phyloP scores from a whole-genome alignment of 2,329 filamentous ascomycete genomes.

The Dactylonectria estremocensis region DNA sequence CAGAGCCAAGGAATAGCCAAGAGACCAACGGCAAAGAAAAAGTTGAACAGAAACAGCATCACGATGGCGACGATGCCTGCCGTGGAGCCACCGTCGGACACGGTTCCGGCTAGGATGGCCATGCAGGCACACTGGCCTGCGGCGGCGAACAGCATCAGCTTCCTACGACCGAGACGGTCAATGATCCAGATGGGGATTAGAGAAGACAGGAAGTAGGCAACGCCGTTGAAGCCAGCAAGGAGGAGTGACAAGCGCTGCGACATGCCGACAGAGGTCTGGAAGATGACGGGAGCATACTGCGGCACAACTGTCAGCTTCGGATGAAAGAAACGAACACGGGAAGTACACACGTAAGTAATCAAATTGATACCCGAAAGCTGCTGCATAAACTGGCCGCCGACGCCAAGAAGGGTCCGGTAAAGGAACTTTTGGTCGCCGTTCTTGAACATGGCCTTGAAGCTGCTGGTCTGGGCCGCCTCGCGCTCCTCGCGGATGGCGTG shows the following conservation, averaged over 20 bases:
- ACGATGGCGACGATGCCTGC: slow-evolving; percentile 60
- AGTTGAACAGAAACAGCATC: slow-evolving; percentile 62
- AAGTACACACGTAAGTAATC: slow-evolving; percentile 49
- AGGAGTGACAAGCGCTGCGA: slow-evolving; percentile 63
- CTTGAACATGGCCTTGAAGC: slow-evolving; percentile 56
- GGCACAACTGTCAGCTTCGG: slow-evolving; percentile 33
- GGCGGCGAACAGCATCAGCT: slow-evolving; percentile 69
- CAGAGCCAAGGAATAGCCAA: slow-evolving; percentile 57
- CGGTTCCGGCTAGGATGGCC: slow-evolving; percentile 62
- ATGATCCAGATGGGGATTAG: slow-evolving; percentile 54
- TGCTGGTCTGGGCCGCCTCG: slow-evolving; percentile 52
- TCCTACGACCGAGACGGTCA: slow-evolving; percentile 66
- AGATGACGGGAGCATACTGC: slow-evolving; percentile 59
- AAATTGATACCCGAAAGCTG: slow-evolving; percentile 54
- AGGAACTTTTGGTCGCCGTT: slow-evolving; percentile 60
- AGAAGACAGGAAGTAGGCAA: slow-evolving; percentile 53
- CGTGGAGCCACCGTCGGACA: slow-evolving; percentile 54
- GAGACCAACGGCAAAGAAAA: slow-evolving; percentile 59
- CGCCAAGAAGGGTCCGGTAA: slow-evolving; percentile 58
- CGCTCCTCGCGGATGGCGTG: slow-evolving; percentile 58
- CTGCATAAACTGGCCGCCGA: slow-evolving; percentile 63
- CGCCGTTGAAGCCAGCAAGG: slow-evolving; percentile 66
- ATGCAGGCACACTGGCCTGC: slow-evolving; percentile 59
- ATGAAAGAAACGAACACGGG: not conserved
- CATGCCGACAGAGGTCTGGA: slow-evolving; percentile 61